Base-by-base conservation (phyloP, 202 grass and related monocot genomes). In the Brachypodium distachyon region DNA sequence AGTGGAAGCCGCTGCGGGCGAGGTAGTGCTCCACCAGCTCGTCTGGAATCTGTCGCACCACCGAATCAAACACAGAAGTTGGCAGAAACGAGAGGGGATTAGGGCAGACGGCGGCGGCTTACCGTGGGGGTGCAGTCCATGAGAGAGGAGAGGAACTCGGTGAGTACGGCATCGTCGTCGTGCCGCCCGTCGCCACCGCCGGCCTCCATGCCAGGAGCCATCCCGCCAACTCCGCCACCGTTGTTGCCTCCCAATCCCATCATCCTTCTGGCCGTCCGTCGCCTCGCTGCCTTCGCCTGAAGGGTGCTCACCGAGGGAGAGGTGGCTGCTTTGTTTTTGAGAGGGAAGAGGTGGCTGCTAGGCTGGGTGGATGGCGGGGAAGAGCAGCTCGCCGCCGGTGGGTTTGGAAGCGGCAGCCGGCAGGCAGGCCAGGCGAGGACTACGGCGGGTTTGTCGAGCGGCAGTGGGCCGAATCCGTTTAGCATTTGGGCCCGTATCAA, bases 61-160 rank as follows among this genome's bases (percentile, higher is more conserved):
- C 54, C n/a, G 12, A 73, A 87, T 57, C n/a, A 46, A 17, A 70
- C 4, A 55, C 61, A 18, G 51, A 36, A 46, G 12, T 25, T 27
- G 25, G 47, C 34, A 46, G 42, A 49, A n/a, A 68, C 21, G 14
- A 41, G 28, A 39, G 11, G 29, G 22, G 5, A 19, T 23, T 14
- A 68, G 28, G 22, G 36, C 26, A 33, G 29, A 17, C 2, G 18
- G 2, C 3, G 18, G 19, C 18, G 17, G 28, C 42, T 18, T 87
- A 95, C 96, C 61, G 85, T 98, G n/a, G 91, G 89, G 32, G 89
- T 92, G 80, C 95, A 98, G 62, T 95, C 96, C 96, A 98, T 98
- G 74, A 98, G 96, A 51, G 96, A 95, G 56, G 96, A 88, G 59
- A 98, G 89, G 78, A 98, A 98, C 69, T 94, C 95, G 10, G 89